phyloP scores from a whole-genome alignment of 345 rosid genomes.

The Salix udensis region DNA sequence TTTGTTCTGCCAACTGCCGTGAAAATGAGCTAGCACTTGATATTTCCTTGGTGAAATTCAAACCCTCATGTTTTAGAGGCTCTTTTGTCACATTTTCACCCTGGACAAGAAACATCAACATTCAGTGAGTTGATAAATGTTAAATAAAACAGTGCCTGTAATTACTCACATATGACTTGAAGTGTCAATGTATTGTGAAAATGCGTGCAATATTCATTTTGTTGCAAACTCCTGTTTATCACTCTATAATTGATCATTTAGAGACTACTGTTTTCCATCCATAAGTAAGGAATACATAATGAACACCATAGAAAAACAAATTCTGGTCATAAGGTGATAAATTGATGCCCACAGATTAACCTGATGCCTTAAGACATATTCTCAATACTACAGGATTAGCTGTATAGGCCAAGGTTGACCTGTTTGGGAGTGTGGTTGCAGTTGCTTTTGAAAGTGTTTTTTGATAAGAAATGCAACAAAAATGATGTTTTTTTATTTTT shows the following conservation, averaged over 20 bases:
- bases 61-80: slow-evolving; percentile 32
- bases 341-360: not conserved
- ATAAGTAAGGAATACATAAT: not conserved
- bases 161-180: not conserved
- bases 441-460: too few species aligned
- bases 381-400: not conserved
- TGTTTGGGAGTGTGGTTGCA: not conserved
- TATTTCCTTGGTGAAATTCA: slow-evolving; percentile 71
- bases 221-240: not conserved
- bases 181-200: too few species aligned
- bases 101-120: slow-evolving; percentile 34
- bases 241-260: not conserved
- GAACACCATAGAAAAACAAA: not conserved
- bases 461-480: too few species aligned
- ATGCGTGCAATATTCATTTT: not conserved
- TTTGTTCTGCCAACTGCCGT: slow-evolving; percentile 83
- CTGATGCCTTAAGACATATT: not conserved
- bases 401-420: not conserved
- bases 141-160: not conserved
- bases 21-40: slow-evolving; percentile 73
- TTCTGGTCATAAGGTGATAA: not conserved
- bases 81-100: slow-evolving; percentile 46
- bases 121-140: slow-evolving; percentile 15
- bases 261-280: not conserved
- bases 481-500: too few species aligned